These are phyloP conservation scores for Eugenia klotzschiana DNA, from an alignment of 441 rosid species.

Conservation along the genomic window DNA sequence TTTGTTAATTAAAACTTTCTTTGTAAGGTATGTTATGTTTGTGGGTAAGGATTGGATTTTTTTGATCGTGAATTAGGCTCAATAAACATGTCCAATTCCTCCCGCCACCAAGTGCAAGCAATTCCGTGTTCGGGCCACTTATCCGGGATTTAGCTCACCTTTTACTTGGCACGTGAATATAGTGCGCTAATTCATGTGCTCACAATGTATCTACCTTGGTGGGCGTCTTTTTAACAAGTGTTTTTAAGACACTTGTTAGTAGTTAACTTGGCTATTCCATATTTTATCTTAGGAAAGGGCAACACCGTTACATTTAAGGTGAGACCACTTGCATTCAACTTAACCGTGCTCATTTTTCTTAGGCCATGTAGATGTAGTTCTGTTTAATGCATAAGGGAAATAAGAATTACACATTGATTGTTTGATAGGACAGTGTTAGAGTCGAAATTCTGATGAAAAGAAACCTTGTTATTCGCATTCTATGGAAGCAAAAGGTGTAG, in stretches of 20 bases:
- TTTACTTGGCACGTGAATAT: background rate
- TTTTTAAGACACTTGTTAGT: background rate
- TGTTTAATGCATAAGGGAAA: background rate
- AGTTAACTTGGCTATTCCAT: background rate
- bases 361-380: background rate
- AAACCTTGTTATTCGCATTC: background rate
- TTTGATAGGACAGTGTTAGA: background rate
- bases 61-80: too few species aligned
- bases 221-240: background rate
- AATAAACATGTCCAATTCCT: too few species aligned
- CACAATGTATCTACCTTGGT: background rate
- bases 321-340: background rate
- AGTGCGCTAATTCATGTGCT: background rate
- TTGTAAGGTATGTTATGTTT: background rate
- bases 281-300: background rate
- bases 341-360: background rate
- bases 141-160: too few species aligned
- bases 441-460: background rate
- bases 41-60: background rate
- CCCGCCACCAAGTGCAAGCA: too few species aligned
- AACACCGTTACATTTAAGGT: background rate
- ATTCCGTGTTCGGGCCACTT: too few species aligned
- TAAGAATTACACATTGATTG: background rate
- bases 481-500: background rate
- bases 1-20: background rate